These are phyloP conservation scores for Straminergon stramineum DNA, from an alignment of 225 moss, liverwort and hornwort species.

Conservation along the genomic window DNA sequence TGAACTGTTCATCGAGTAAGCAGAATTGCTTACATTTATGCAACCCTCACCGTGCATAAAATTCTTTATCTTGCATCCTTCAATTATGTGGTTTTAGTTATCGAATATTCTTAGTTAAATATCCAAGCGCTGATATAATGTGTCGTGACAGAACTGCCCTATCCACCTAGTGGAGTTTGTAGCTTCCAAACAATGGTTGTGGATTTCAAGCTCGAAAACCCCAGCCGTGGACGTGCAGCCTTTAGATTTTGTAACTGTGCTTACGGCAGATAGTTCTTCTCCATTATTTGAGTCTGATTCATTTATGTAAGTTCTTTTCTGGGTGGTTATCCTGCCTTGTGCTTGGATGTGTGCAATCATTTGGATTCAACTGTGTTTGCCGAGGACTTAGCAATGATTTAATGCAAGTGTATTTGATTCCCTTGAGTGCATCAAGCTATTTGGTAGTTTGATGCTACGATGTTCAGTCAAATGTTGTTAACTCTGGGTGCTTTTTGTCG, in stretches of 20 bases:
- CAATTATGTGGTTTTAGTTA: not conserved
- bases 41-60: not conserved
- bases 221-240: constrained; percentile 26
- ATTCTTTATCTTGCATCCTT: not conserved
- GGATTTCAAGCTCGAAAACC: constrained; percentile 25
- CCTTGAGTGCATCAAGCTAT: not conserved
- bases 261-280: constrained; percentile 57
- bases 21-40: not conserved
- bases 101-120: not conserved
- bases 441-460: not conserved
- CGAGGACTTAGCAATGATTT: not conserved
- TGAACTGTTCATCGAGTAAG: not conserved
- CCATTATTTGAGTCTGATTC: constrained; percentile 44
- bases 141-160: constrained; percentile 60
- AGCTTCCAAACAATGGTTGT: constrained; percentile 74
- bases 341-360: not conserved
- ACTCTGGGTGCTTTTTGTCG: constrained; percentile 1
- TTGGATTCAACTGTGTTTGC: not conserved
- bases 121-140: not conserved
- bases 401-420: not conserved
- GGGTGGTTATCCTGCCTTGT: not conserved
- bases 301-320: constrained; percentile 48
- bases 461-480: not conserved
- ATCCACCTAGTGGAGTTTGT: constrained; percentile 80
- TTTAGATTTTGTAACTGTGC: constrained; percentile 57